Evolutionary conservation across 768 basidiomycete species (phyloP).

Genomic region (Mrakia frigida): DNA sequence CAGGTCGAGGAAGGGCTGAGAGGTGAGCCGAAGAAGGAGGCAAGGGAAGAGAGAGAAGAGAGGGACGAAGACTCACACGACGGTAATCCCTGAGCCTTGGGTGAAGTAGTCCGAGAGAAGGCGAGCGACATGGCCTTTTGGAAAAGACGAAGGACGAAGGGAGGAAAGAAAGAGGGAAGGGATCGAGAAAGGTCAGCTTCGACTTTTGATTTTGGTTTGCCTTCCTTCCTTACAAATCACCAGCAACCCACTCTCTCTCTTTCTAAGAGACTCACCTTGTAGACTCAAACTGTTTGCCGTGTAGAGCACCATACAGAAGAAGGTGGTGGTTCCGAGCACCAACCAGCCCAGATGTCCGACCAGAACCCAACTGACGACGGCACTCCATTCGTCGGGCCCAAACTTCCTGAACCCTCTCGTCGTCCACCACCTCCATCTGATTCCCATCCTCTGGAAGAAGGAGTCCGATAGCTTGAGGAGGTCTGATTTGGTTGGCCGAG

Average conservation of each 20-base stretch:
- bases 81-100: conserved; percentile 82
- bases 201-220: too few species aligned
- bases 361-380: conserved; percentile 91
- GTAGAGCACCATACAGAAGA: conserved; percentile 88
- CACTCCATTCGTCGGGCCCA: conserved; percentile 93
- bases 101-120: conserved; percentile 90
- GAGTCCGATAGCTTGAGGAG: conserved; percentile 76
- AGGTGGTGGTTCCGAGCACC: conserved; percentile 92
- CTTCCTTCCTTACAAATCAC: background rate
- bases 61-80: conserved; percentile 52
- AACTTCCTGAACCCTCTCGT: conserved; percentile 91
- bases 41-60: background rate
- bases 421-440: conserved; percentile 97
- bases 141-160: background rate
- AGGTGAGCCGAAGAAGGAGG: background rate
- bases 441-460: conserved; percentile 82
- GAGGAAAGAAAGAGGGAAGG: background rate
- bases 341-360: conserved; percentile 97
- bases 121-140: conserved; percentile 70
- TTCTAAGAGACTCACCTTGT: conserved; percentile 58
- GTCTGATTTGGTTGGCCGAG: conserved; percentile 74
- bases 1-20: background rate
- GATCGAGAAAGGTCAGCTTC: conserved; percentile 4
- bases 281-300: conserved; percentile 78
- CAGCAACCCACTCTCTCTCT: too few species aligned